Evolutionary conservation across 495 filamentous ascomycete genomes (phyloP), one percentile per base, ranked within the genome.

Genomic region (Trichoderma erinaceum): DNA sequence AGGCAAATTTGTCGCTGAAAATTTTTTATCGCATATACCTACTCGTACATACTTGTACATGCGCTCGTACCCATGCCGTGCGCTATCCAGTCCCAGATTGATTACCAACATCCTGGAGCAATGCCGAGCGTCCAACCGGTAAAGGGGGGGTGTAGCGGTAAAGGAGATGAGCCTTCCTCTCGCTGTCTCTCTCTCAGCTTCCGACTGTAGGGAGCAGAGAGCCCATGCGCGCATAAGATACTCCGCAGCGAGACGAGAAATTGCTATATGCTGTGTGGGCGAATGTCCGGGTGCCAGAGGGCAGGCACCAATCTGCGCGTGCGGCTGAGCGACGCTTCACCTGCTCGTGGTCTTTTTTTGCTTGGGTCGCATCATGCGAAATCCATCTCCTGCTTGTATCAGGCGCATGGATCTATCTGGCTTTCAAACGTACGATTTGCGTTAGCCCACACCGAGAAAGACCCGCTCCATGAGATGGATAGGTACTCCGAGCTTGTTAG

Each of bases 71-170:
- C 48, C 48, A 52, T 52, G 48, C 48, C 0, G 56, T 32, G 23
- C 27, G 27, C 27, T 25, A 61, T 61, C 56, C 56, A 61, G 56
- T 61, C 56, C 56, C 50, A 58, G 23, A 58, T 58, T 58, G 50
- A 58, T 58, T 58, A 27, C 50, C 50, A 16, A 18, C 23, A 58
- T 58, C 50, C 50, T 13, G 50, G 50, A n/a, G n/a, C 56, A 61
- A 61, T 61, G 56, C 56, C 56, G 56, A 27, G 56, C 56, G 27
- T 10, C 7, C 52, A 15, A 18, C 52, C 23, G 27, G 25, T 58
- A 58, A 50, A 50, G 18, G 18, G 46, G 52, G 52, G 52, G 7
- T 58, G 29, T 4, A 29, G 35, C 12, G 56, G 8, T 12, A 61
- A 61, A 61, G 56, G 23, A 10, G 56, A 61, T 13, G 15, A 32